phyloP scores from a whole-genome alignment of 106 monocot species.

The Narthecium ossifragum region DNA sequence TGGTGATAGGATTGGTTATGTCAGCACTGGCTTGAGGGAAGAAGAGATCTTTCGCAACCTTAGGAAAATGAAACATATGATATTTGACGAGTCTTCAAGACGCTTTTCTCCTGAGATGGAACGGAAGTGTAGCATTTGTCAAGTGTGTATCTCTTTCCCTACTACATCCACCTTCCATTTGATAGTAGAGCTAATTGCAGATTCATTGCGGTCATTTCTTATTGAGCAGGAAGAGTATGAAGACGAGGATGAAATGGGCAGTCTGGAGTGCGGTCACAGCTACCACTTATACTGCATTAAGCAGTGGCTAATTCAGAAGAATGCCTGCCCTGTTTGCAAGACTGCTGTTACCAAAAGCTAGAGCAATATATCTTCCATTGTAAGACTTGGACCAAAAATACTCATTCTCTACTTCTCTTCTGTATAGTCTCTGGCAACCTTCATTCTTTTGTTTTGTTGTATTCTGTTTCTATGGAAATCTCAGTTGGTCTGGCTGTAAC shows the following conservation, averaged over 20 bases:
- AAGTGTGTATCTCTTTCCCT: conserved; percentile 32
- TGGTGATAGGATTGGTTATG: conserved; percentile 82
- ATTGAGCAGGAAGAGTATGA: conserved; percentile 82
- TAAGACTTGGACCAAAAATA: neutral
- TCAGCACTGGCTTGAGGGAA: conserved; percentile 89
- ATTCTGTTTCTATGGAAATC: no score
- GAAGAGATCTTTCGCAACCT: conserved; percentile 66
- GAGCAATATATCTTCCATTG: neutral
- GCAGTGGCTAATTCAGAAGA: conserved; percentile 90
- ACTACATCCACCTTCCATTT: no score
- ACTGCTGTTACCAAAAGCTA: conserved; percentile 42
- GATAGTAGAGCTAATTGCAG: no score
- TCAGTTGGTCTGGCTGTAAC: no score
- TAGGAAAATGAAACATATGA: conserved; percentile 45
- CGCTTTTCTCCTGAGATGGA: conserved; percentile 41
- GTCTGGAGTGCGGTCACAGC: conserved; percentile 71
- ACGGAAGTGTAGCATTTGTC: conserved; percentile 87
- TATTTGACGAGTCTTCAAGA: conserved; percentile 27
- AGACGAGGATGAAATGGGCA: conserved; percentile 70
- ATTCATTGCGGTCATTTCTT: no score
- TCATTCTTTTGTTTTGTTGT: no score
- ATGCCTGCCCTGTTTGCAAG: conserved; percentile 94
- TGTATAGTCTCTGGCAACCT: no score
- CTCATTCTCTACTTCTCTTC: no score
- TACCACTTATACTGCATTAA: conserved; percentile 84